A percentile compares a stretch with the other conserved stretches of the same genome.
phyloP scores from a whole-genome alignment of 2,329 filamentous ascomycete genomes.

The Sarocladium strictum region DNA sequence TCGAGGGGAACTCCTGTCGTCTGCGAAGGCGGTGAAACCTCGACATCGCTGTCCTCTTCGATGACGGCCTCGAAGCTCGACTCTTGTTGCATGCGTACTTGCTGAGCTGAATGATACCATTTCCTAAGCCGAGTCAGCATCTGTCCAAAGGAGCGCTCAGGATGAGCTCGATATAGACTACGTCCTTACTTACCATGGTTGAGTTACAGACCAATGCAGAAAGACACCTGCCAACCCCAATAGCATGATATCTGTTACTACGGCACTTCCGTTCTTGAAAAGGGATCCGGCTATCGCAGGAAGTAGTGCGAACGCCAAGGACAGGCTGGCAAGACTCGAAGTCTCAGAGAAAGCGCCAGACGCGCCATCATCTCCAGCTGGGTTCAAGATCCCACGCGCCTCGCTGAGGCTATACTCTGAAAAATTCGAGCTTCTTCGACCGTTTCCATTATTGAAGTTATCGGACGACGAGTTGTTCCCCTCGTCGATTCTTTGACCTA shows the following conservation, averaged over 20 bases:
- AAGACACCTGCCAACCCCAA: constrained; percentile 77
- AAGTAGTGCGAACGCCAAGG: constrained; percentile 75
- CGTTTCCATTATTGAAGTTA: constrained; percentile 17
- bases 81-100: constrained; percentile 50
- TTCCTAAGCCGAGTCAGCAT: constrained; percentile 39
- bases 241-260: constrained; percentile 81
- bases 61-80: constrained; percentile 29
- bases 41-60: constrained; percentile 39
- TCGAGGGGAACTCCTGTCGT: constrained; percentile 24
- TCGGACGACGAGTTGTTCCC: constrained; percentile 18
- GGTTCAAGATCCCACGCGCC: constrained; percentile 62
- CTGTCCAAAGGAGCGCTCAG: too few species aligned
- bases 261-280: constrained; percentile 75
- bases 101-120: constrained; percentile 69
- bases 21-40: constrained; percentile 19
- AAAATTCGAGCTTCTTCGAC: constrained; percentile 69
- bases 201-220: constrained; percentile 83
- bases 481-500: constrained; percentile 19
- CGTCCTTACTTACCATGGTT: constrained; percentile 88
- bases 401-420: constrained; percentile 70
- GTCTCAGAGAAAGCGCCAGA: constrained; percentile 41
- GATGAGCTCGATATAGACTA: too few species aligned
- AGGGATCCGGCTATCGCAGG: constrained; percentile 81
- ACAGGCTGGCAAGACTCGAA: constrained; percentile 72
- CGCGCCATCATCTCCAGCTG: constrained; percentile 29